phyloP scores from a whole-genome alignment of 805 yeast genomes.

The Pichia insulana region DNA sequence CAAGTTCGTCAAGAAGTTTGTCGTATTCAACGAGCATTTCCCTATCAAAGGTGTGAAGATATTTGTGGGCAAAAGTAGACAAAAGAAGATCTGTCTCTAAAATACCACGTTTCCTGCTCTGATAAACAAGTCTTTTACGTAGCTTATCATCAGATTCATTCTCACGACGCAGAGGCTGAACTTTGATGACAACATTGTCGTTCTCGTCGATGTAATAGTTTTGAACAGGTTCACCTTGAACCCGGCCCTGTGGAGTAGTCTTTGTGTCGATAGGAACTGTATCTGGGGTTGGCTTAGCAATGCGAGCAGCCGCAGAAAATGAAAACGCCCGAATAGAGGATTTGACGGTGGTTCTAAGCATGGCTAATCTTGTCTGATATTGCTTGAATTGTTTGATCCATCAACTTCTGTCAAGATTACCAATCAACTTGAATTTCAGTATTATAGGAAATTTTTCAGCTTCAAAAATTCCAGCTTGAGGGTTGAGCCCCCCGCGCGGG shows the following conservation, averaged over 20 bases:
- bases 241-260: constrained; percentile 12
- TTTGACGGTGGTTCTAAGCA: neutral
- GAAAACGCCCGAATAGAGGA: constrained; percentile 2
- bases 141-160: constrained; percentile 67
- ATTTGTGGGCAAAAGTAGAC: constrained; percentile 75
- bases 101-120: constrained; percentile 90
- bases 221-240: constrained; percentile 17
- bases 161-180: constrained; percentile 69
- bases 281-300: constrained; percentile 8
- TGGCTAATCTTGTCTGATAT: too few relatives aligned
- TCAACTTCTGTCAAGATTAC: too few relatives aligned
- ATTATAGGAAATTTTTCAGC: too few relatives aligned
- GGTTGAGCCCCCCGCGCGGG: neutral
- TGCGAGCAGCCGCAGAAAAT: neutral
- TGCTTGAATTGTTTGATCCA: too few relatives aligned
- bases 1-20: constrained; percentile 79
- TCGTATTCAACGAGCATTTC: constrained; percentile 83
- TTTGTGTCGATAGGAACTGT: constrained; percentile 7
- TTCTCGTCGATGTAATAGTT: constrained; percentile 23
- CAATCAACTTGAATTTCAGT: too few relatives aligned
- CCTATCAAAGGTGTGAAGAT: constrained; percentile 47
- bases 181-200: constrained; percentile 47
- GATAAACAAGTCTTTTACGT: constrained; percentile 84
- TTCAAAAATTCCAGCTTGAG: too few relatives aligned
- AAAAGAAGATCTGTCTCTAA: constrained; percentile 84